Evolutionary conservation across 345 rosid genomes (phyloP).

Genomic region (Mangifera indica): DNA sequence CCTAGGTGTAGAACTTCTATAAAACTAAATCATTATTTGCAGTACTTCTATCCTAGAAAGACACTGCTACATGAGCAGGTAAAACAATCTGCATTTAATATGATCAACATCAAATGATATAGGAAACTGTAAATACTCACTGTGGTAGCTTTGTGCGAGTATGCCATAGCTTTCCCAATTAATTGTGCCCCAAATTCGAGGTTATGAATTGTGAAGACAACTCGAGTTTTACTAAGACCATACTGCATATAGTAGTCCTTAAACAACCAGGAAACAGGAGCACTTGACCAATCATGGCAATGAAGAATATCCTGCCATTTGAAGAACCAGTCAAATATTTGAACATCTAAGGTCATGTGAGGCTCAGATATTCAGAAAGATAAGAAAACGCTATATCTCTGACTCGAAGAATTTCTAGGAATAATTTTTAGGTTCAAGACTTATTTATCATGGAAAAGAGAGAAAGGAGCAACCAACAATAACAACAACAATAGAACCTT

Average conservation of each 20-base stretch:
- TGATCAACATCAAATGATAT: neutral
- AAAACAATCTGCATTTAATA: neutral
- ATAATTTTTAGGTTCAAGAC: neutral
- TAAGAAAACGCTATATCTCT: neutral
- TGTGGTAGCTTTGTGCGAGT: constrained; percentile 85
- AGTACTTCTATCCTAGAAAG: neutral
- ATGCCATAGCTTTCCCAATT: constrained; percentile 80
- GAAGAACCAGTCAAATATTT: constrained; percentile 15
- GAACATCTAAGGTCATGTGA: neutral
- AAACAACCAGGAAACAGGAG: constrained; percentile 82
- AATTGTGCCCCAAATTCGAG: constrained; percentile 73
- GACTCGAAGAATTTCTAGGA: neutral
- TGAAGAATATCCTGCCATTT: constrained; percentile 83
- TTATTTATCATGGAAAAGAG: neutral
- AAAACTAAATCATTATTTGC: neutral
- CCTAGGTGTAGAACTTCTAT: neutral
- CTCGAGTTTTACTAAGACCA: constrained; percentile 74
- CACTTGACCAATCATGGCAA: constrained; percentile 97
- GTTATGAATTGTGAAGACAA: constrained; percentile 91
- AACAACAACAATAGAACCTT: constrained; percentile 3
- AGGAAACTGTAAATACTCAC: constrained; percentile 36
- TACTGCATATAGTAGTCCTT: constrained; percentile 78
- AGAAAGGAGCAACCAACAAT: neutral
- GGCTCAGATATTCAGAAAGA: neutral
- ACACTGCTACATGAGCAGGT: neutral